Base-by-base conservation (phyloP, 495 filamentous ascomycete genomes). In the Penicillium canariense region DNA sequence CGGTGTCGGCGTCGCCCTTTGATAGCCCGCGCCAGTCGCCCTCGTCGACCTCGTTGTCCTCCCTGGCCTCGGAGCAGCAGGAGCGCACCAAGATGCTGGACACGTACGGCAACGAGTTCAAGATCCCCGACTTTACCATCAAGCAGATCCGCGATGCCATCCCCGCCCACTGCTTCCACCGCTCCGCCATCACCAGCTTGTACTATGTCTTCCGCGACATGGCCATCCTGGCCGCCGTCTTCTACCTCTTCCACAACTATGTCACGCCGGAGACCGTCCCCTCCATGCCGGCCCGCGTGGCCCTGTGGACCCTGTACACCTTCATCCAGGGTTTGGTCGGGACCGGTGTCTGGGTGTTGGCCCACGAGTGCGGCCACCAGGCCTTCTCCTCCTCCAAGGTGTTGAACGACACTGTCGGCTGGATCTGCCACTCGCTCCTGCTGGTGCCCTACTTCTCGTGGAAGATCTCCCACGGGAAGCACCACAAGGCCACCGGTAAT, bases 401-500 rank as follows among this genome's bases (percentile, higher is more conserved):
- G 1, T 68, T 96, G 68, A 94, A 94, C 73, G 89, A 94, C 71
- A 82, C 86, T n/a, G 84, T 90, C 50, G 90, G 90, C 56, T 93
- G 88, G 84, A 67, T 91, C 67, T 82, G 89, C 56, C 90, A 96
- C 72, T 93, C 89, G 15, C 75, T 84, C 31, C 78, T 96, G 47
- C 74, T 95, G 30, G 90, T 94, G 23, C 90, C 90, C 23, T 96
- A 92, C 76, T 94, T 91, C 74, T 90, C 88, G 59, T 96, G 90
- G 90, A 91, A 93, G 77, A 87, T 94, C 72, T 90, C 88, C 56
- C 90, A 96, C 76, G 85, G 88, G 70, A 91, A 92, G 82, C 90
- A 96, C 77, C 90, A 96, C 82, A 92, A 97, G 80, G 90, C 91
- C 45, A 98, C 94, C 35, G 94, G 91, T 55, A 82, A 98, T 81